Percentiles rank a stretch among this genome's conserved stretches.
Conservation (phyloP, 257 asterid species). For the Anisodus tanguticus region DNA sequence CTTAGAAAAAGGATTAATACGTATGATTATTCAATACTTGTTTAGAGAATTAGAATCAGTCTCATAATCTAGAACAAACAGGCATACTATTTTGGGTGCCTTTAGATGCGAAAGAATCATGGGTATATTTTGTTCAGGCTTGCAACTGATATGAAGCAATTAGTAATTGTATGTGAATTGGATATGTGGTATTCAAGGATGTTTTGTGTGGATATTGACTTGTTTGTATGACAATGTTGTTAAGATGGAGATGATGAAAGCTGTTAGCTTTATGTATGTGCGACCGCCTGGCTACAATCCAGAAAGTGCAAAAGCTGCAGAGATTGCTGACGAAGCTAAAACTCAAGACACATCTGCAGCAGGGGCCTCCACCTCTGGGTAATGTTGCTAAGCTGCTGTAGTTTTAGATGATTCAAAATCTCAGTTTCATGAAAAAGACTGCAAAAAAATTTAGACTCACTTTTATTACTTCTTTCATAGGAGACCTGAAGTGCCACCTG, state of each 20-base stretch:
- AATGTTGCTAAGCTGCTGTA: constrained; percentile 32
- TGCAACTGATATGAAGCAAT: not conserved
- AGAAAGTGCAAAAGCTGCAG: constrained; percentile 98
- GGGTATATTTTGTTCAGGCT: not conserved
- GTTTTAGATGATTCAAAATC: constrained; percentile 17
- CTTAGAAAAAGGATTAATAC: not conserved
- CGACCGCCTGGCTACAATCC: constrained; percentile 97
- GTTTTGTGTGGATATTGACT: constrained; percentile 6
- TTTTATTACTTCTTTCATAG: constrained; percentile 43
- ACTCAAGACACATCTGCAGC: constrained; percentile 48
- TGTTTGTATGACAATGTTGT: constrained; percentile 35
- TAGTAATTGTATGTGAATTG: not conserved
- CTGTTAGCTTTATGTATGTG: constrained; percentile 97
- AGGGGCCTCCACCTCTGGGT: constrained; percentile 64
- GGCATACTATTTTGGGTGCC: not conserved
- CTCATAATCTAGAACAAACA: constrained; percentile 5
- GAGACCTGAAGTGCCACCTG: constrained; percentile 52
- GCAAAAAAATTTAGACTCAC: not conserved
- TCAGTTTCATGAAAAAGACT: constrained; percentile 5
- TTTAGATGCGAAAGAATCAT: not conserved
- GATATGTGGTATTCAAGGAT: not conserved
- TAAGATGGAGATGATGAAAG: constrained; percentile 95
- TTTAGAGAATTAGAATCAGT: constrained; percentile 15
- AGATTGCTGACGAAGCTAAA: constrained; percentile 66
- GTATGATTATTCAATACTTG: not conserved